These are phyloP conservation scores for Eucalyptus sideroxylon DNA, from an alignment of 345 rosid genomes.

Conservation along the genomic window DNA sequence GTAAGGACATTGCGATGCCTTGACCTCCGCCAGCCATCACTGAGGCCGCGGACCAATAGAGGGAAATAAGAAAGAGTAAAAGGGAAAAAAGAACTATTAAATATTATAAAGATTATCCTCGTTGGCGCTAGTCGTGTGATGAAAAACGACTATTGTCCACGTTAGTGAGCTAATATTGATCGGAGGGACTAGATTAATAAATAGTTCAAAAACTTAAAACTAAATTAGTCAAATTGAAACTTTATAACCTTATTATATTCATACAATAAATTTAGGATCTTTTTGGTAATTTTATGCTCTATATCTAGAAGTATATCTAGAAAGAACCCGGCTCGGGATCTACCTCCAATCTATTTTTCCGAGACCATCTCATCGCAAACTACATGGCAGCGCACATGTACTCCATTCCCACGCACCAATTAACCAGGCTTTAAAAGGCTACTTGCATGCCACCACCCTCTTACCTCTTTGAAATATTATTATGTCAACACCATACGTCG, in stretches of 20 bases:
- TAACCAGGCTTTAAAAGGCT: background rate
- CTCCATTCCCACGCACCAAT: background rate
- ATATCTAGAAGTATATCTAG: background rate
- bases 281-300: background rate
- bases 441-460: background rate
- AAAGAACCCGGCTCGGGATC: background rate
- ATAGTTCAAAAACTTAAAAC: rapidly evolving
- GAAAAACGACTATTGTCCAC: rapidly evolving
- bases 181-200: rapidly evolving
- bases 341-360: background rate
- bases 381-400: background rate
- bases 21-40: rapidly evolving
- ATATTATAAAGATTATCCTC: background rate
- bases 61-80: background rate
- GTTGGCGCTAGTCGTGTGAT: rapidly evolving
- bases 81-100: background rate
- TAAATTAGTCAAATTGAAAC: background rate
- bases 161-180: rapidly evolving
- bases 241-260: rapidly evolving
- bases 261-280: rapidly evolving
- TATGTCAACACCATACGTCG: background rate
- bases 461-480: background rate
- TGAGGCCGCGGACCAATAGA: rapidly evolving
- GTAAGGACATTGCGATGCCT: background rate
- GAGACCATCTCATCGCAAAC: background rate